Percentiles rank a stretch among this genome's conserved stretches.
Evolutionary conservation across 192 early-diverging fungal species (phyloP).

Genomic region (Neocallimastix lanati): DNA sequence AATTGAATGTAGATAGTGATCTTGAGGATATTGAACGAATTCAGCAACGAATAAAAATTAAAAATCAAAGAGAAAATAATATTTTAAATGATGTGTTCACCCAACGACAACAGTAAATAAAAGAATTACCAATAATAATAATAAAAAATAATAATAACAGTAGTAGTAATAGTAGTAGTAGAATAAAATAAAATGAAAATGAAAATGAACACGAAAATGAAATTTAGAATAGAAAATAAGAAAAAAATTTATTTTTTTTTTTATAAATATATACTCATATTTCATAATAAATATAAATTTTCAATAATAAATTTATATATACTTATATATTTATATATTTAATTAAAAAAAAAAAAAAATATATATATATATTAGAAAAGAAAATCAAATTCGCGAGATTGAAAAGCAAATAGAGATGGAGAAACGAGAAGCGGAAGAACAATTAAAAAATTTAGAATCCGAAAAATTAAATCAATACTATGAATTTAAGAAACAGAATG

Average conservation of each 20-base stretch:
- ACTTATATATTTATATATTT: too few relatives aligned
- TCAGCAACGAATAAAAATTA: slow-evolving; percentile 15
- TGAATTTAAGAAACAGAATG: slow-evolving; percentile 19
- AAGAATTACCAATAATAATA: too few relatives aligned
- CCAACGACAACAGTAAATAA: slow-evolving; percentile 25
- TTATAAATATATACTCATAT: too few relatives aligned
- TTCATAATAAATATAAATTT: too few relatives aligned
- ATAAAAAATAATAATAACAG: too few relatives aligned
- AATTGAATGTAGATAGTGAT: slow-evolving; percentile 34
- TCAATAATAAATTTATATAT: not conserved
- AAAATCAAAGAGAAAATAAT: slow-evolving; percentile 19
- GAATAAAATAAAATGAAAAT: not conserved
- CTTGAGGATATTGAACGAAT: slow-evolving; percentile 31
- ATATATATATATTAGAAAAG: too few relatives aligned
- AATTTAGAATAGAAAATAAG: too few relatives aligned
- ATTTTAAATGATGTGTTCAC: slow-evolving; percentile 25
- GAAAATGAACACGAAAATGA: too few relatives aligned
- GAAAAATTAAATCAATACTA: slow-evolving; percentile 11
- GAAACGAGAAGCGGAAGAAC: slow-evolving; percentile 14
- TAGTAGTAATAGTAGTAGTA: slow-evolving; percentile 2
- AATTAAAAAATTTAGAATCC: slow-evolving; percentile 21
- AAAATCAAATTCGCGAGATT: slow-evolving; percentile 18
- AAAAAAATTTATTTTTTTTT: too few relatives aligned
- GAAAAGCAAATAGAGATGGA: slow-evolving; percentile 29
- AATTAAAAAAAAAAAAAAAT: too few relatives aligned